Evolutionary conservation across 441 rosid genomes (phyloP), one percentile per base, ranked within the genome.

Genomic region (Melastoma candidum): DNA sequence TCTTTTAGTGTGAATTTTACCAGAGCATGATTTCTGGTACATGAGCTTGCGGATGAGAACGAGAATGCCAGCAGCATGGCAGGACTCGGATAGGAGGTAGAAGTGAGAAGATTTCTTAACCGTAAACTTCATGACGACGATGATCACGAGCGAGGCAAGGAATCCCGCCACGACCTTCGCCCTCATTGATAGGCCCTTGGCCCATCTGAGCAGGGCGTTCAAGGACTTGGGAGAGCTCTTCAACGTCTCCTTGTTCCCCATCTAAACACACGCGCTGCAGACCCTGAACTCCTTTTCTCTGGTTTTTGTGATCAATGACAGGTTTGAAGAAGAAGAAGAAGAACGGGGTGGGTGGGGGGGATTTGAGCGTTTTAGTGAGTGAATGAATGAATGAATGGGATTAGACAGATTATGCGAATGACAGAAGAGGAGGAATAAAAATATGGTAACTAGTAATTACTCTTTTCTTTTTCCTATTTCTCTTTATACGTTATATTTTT

Each of bases 41-140:
- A 68, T 72, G 70, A 90, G 97, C 74, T 84, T 90, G 71, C 79
- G 81, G 58, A 73, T 76, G 72, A 90, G 73, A 62, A 78, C 80
- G 5, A 78, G 10, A 64, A 90, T 79, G 43, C 95, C 97, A 47
- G 64, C 73, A 44, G 76, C 83, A 60, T 90, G 97, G 68, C 82
- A 65, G 17, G 79, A 47, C 70, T 90, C 94, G 13, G 97, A 75
- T 11, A 75, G 80, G 41, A 84, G 6, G 45, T 80, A 90, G 60
- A 90, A 81, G 56, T 82, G 73, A 26, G 68, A 59, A 24, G 49
- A 60, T 55, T 78, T 63, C 17, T 64, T 60, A 27, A 84, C 79
- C 3, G 48, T 32, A 27, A 57, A 32, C 68, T 61, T 76, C 63
- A 90, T 47, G 39, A 55, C 74, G 46, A 79, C 69, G 53, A 90